phyloP scores from a whole-genome alignment of 371 early-diverging fungal species.

The Saksenaea oblongispora region DNA sequence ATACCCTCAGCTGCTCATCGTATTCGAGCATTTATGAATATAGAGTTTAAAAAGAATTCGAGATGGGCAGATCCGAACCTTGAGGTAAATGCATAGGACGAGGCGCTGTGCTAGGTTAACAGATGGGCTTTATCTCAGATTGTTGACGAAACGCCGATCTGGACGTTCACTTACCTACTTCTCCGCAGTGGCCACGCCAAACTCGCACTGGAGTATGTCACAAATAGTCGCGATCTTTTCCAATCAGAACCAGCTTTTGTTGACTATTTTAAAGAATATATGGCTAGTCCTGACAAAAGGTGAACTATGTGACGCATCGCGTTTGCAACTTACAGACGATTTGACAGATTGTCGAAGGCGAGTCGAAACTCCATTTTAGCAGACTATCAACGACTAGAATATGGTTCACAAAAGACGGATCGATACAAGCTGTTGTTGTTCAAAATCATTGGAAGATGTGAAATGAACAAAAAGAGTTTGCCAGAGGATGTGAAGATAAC shows the following conservation, averaged over 20 bases:
- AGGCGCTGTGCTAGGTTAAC: neutral
- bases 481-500: conserved; percentile 64
- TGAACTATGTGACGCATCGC: neutral
- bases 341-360: conserved; percentile 36
- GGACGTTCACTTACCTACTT: conserved; percentile 83
- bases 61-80: conserved; percentile 51
- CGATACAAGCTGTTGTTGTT: conserved; percentile 87
- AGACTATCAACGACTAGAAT: conserved; percentile 60
- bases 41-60: conserved; percentile 56
- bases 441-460: conserved; percentile 89
- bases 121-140: conserved; percentile 32
- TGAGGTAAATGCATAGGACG: conserved; percentile 35
- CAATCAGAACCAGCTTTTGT: conserved; percentile 63
- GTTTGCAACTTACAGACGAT: neutral
- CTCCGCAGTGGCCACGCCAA: conserved; percentile 71
- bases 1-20: conserved; percentile 64
- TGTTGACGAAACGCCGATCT: conserved; percentile 68
- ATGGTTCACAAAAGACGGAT: conserved; percentile 58
- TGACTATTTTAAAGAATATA: conserved; percentile 68
- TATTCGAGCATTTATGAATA: conserved; percentile 67
- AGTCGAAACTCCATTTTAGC: conserved; percentile 51
- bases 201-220: conserved; percentile 68
- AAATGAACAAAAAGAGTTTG: conserved; percentile 61
- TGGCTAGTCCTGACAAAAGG: conserved; percentile 39
- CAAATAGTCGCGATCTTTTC: conserved; percentile 49